Conservation (phyloP, 129 eudicot species). For the Saposhnikovia divaricata region DNA sequence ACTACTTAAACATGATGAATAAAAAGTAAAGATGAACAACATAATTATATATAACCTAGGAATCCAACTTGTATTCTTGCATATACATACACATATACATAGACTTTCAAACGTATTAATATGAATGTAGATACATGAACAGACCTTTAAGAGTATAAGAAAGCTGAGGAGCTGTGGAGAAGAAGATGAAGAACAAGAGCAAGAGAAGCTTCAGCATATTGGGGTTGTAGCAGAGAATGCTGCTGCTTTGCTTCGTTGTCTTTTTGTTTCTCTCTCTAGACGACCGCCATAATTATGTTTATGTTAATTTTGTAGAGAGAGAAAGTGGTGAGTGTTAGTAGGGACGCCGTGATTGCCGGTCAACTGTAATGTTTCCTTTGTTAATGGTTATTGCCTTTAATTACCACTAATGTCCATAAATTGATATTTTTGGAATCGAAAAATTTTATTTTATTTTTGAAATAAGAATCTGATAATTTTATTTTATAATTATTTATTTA, state of each 20-base stretch:
- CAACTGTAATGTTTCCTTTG: background rate
- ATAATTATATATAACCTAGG: background rate
- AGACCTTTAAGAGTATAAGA: conserved; percentile 40
- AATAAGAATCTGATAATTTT: too few species aligned
- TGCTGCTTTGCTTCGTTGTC: background rate
- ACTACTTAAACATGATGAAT: background rate
- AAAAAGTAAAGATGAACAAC: conserved; percentile 2
- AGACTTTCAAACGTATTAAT: background rate
- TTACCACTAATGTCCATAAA: too few species aligned
- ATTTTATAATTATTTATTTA: too few species aligned
- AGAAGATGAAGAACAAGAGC: conserved; percentile 22
- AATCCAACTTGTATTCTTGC: background rate
- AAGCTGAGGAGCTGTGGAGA: conserved; percentile 30
- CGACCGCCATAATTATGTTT: background rate
- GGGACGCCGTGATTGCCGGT: background rate
- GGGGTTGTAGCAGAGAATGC: background rate
- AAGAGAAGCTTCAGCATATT: conserved; percentile 25
- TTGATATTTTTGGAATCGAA: too few species aligned
- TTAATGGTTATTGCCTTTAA: background rate
- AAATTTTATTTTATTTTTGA: too few species aligned
- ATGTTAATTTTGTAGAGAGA: conserved; percentile 8
- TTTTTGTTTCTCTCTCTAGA: conserved; percentile 17
- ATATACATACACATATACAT: background rate
- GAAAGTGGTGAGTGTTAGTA: conserved; percentile 6
- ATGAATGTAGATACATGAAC: background rate